phyloP scores from a whole-genome alignment of 371 early-diverging fungal species.

The Apophysomyces sp. region DNA sequence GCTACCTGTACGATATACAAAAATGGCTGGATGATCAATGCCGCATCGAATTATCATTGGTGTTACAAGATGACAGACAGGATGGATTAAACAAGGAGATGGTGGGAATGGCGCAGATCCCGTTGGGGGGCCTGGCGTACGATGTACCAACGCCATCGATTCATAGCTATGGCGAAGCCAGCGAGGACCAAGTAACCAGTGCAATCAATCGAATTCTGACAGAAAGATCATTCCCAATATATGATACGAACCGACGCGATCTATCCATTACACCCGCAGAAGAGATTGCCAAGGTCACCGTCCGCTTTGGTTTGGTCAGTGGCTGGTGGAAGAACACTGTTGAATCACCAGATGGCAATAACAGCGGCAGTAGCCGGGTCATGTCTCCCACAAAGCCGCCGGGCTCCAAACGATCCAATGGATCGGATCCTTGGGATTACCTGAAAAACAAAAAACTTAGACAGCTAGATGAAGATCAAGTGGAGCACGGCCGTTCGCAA shows the following conservation, averaged over 20 bases:
- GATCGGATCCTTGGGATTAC: not conserved
- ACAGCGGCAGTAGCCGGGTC: not conserved
- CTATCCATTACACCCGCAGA: slow-evolving; percentile 13
- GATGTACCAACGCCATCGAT: not conserved
- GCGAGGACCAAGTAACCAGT: not conserved
- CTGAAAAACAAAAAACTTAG: not conserved
- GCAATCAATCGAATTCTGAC: slow-evolving; percentile 18
- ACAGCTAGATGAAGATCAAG: not conserved
- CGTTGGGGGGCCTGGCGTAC: slow-evolving; percentile 24
- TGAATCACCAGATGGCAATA: not conserved
- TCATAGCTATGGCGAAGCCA: not conserved
- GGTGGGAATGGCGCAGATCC: slow-evolving; percentile 26
- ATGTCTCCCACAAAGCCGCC: not conserved
- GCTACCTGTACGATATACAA: slow-evolving; percentile 40
- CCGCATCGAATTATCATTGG: slow-evolving; percentile 15
- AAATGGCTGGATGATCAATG: slow-evolving; percentile 32
- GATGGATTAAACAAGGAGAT: slow-evolving; percentile 22
- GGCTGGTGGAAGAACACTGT: slow-evolving; percentile 35
- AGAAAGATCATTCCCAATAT: slow-evolving; percentile 29
- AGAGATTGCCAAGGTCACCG: slow-evolving; percentile 35
- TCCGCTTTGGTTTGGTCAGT: slow-evolving; percentile 36
- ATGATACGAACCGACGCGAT: slow-evolving; percentile 14
- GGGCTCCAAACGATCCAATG: not conserved
- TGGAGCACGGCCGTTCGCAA: not conserved
- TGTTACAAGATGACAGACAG: slow-evolving; percentile 22